These are phyloP conservation scores for Bacidia rubella DNA, from an alignment of 495 filamentous ascomycete species.

Conservation along the genomic window DNA sequence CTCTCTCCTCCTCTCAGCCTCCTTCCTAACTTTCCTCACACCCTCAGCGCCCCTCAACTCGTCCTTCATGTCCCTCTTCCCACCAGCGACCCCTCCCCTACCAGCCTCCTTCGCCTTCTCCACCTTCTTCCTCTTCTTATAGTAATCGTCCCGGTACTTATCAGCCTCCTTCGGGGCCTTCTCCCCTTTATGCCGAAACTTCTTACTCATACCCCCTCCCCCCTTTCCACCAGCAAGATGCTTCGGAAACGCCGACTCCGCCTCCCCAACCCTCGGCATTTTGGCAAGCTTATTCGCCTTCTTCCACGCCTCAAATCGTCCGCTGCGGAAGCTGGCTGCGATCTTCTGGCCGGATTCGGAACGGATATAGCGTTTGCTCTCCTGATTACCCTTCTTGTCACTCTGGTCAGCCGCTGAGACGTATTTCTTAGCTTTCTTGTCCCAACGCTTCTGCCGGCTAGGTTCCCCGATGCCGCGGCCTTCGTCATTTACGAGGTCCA, in stretches of 20 bases:
- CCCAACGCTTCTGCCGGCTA: slow-evolving; percentile 63
- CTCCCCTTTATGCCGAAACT: slow-evolving; percentile 70
- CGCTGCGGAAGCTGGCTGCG: slow-evolving; percentile 79
- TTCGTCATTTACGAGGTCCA: slow-evolving; percentile 84
- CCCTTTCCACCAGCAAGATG: slow-evolving; percentile 18
- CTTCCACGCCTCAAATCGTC: slow-evolving; percentile 85
- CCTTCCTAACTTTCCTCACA: slow-evolving; percentile 64
- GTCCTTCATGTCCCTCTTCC: slow-evolving; percentile 65
- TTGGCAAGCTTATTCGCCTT: slow-evolving; percentile 65
- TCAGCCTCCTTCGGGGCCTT: slow-evolving; percentile 86
- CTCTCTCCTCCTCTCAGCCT: slow-evolving; percentile 60
- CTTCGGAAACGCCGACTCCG: slow-evolving; percentile 38
- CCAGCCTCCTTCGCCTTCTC: slow-evolving; percentile 76
- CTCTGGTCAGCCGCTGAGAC: slow-evolving; percentile 82
- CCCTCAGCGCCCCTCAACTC: slow-evolving; percentile 75
- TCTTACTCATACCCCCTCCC: slow-evolving; percentile 26
- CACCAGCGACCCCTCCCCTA: slow-evolving; percentile 54
- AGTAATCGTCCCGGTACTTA: slow-evolving; percentile 75
- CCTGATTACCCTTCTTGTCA: slow-evolving; percentile 41
- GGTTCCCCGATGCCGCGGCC: slow-evolving; percentile 61
- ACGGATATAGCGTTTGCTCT: slow-evolving; percentile 67
- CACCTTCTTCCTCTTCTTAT: slow-evolving; percentile 80
- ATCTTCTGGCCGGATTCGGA: slow-evolving; percentile 95
- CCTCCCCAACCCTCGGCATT: slow-evolving; percentile 69
- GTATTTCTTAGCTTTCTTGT: slow-evolving; percentile 94